Evolutionary conservation across 2,329 filamentous ascomycete species (phyloP), one percentile per base, ranked within the genome.

Genomic region (Aspergillus sergii): DNA sequence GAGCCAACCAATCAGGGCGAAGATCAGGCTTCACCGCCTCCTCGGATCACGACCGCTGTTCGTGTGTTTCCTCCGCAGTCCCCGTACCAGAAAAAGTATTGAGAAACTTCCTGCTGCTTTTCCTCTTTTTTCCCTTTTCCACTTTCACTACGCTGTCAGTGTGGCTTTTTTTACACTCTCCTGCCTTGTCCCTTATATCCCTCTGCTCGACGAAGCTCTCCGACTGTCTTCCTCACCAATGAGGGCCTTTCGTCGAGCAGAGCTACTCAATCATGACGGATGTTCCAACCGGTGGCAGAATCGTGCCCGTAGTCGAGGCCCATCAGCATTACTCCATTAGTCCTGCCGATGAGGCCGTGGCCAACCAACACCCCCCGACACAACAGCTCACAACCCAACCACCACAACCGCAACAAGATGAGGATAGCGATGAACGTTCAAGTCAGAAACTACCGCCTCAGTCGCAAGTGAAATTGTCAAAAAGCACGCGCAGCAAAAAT

Each of bases 221-320:
- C 59, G 48, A 59, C 60, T 53, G 36, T 62, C 48, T 58, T 56
- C 62, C 58, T 62, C 60, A 59, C 63, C 65, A 74, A 78, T 78
- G 76, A 76, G 74, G 75, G 69, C 67, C 70, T 64, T 68, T 72
- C 71, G 69, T 74, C 69, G 68, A 68, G 71, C 69, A 70, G 71
- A 68, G 66, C 69, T 72, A 65, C 72, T 71, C 62, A 68, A 79
- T 59, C 66, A 80, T 80, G 78, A 75, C 78, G 69, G 71, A 76
- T 66, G 64, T 74, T 67, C 69, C 72, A 63, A 73, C 75, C 69
- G 73, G 74, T 71, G 72, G 72, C 72, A 79, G 78, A 75, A 78
- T 80, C 64, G 78, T 80, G 71, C 78, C 78, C 58, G 77, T 80
- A 70, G 73, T 80, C 62, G 69, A 69, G 61, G 68, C 69, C 64